Evolutionary conservation across 1,284 basidiomycete species (phyloP).

Genomic region (Schizophyllum amplum): DNA sequence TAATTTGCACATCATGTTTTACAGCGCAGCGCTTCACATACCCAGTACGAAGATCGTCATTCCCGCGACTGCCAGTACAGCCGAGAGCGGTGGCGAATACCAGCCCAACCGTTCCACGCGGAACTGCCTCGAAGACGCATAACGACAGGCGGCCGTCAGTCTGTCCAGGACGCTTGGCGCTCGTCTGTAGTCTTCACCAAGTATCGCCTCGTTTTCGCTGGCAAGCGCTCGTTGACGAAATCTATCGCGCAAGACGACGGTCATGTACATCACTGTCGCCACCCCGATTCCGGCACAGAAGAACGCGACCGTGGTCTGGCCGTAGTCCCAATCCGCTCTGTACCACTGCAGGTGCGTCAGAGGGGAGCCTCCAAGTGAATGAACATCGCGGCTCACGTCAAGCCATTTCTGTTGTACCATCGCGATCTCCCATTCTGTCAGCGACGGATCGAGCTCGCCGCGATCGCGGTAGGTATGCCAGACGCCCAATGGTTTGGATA

Average conservation of each 20-base stretch:
- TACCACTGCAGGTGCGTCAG: slow-evolving; percentile 19
- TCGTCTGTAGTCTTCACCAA: neutral
- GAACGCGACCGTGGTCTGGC: slow-evolving; percentile 21
- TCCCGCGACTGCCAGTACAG: slow-evolving; percentile 19
- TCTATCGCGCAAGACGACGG: slow-evolving; percentile 4
- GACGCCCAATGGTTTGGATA: neutral
- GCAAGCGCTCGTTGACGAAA: neutral
- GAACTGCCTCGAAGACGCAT: slow-evolving; percentile 19
- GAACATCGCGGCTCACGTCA: neutral
- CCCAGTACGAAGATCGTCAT: slow-evolving; percentile 25
- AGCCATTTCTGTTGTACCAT: neutral
- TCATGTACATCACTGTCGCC: slow-evolving; percentile 6
- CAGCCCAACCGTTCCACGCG: slow-evolving; percentile 16
- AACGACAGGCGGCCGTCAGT: slow-evolving; percentile 17
- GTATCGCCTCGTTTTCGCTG: neutral
- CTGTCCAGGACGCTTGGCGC: slow-evolving; percentile 11
- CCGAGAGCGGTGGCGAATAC: slow-evolving; percentile 26
- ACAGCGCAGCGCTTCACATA: slow-evolving; percentile 10
- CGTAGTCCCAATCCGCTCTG: slow-evolving; percentile 26
- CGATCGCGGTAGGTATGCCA: neutral
- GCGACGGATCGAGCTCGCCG: neutral
- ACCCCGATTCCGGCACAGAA: slow-evolving; percentile 20
- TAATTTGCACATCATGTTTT: neutral
- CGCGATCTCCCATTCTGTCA: neutral
- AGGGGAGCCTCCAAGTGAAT: neutral